Evolutionary conservation across 1,284 basidiomycete genomes (phyloP), one percentile per base, ranked within the genome.

Genomic region (Cryptococcus sp.): DNA sequence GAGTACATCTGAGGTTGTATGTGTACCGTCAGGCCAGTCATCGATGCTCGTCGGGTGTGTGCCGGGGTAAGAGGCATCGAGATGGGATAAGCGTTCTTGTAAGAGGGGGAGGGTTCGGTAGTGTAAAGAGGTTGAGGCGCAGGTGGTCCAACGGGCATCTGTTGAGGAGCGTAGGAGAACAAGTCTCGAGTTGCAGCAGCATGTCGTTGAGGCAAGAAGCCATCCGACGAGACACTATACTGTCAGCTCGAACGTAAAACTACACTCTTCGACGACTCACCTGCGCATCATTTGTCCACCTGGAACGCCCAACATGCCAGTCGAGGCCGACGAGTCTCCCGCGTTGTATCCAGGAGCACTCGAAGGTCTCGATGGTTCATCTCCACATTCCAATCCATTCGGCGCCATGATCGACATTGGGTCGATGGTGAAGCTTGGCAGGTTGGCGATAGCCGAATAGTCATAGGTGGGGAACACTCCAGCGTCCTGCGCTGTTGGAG

Each of bases 351-450:
- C 58, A 34, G 63, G 62, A 44, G 62, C 61, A 35, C 56, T 59
- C 33, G 55, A 53, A 5, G 63, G 61, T 42, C 65, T 50, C 19
- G 52, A 51, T 19, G 45, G 26, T 24, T 57, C 45, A 21, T 63
- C 60, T 5, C 56, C 87, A 3, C 11, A 34, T 14, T 26, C 19
- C 19, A 22, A 37, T 7, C 14, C 28, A 31, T 52, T 50, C n/a
- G 48, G 45, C 3, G 46, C 48, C 57, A 64, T 57, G 14, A 63
- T 53, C 3, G 55, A 51, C 48, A 53, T 52, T 23, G 61, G 58
- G 41, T 65, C 56, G 33, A 63, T 57, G 4, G 58, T 60, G 45
- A 58, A 56, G 16, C 24, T 42, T 19, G 42, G 28, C 36, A 47
- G 44, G 42, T 35, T 43, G 47, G 21, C 35, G 11, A 45, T 18